phyloP scores from a whole-genome alignment of 169 alveolate species.

The Plasmodium blacklocki region DNA sequence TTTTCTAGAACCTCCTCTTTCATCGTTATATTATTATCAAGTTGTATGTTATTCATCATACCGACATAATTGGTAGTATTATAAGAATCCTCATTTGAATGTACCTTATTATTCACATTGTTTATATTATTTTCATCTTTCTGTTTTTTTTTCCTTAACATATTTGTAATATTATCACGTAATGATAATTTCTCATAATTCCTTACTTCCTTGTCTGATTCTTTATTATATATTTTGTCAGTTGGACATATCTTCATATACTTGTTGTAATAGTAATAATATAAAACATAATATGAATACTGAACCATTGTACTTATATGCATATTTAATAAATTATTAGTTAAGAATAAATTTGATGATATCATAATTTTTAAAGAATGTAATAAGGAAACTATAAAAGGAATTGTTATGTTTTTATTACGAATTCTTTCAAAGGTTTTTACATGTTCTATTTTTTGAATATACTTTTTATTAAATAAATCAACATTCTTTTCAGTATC shows the following conservation, averaged over 20 bases:
- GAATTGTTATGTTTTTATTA: slow-evolving; percentile 27
- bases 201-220: no score
- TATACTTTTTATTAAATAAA: slow-evolving; percentile 36
- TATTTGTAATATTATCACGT: no score
- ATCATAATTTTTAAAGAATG: slow-evolving; percentile 29
- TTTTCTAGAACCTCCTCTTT: no score
- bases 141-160: no score
- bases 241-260: neutral
- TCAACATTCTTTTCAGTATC: slow-evolving; percentile 24
- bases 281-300: slow-evolving; percentile 58
- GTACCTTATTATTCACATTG: no score
- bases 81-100: no score
- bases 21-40: no score
- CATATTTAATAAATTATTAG: slow-evolving; percentile 24
- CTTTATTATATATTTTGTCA: no score
- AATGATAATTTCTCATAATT: no score
- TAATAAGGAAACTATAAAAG: slow-evolving; percentile 55
- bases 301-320: slow-evolving; percentile 56
- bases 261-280: slow-evolving; percentile 31
- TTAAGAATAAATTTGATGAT: slow-evolving; percentile 41
- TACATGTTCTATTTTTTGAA: slow-evolving; percentile 18
- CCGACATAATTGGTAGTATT: no score
- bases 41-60: no score
- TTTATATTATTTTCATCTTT: no score
- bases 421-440: slow-evolving; percentile 13